Evolutionary conservation across 169 alveolate species (phyloP), one percentile per base, ranked within the genome.

Genomic region (Eimeria necatrix): DNA sequence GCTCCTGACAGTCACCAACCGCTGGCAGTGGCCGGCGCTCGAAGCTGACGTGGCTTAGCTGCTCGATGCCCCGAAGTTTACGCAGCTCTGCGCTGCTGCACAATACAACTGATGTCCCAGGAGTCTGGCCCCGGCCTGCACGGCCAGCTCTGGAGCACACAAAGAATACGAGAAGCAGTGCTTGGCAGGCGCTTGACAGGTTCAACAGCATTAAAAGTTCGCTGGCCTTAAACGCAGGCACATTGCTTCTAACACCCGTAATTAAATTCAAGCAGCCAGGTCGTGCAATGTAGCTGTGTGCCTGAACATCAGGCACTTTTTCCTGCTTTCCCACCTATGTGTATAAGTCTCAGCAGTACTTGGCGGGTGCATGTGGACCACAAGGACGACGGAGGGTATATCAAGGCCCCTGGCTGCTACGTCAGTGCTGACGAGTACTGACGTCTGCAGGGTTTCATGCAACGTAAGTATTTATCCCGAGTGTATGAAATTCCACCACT

Each of bases 401-500:
- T 99, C 99, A 41, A 99, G 94, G 8, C 99, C 99, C 85, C 99
- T 97, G 68, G 99, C 99, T 0, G 99, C 99, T 5, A 99, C 99
- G 96, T 99, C 99, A 16, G 99, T 99, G 32, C 99, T 99, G 32
- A 99, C 98, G 95, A 99, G 97, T 60, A 99, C 95, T 32, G 95
- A 80, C 3, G 86, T 93, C 95, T 92, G 92, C 56, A 51, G 24
- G 48, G 59, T 24, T n/a, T n/a, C 71, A 80, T 32, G 41, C 41
- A 32, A 32, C 41, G 41, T 56, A 3, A 56, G 12, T 56, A 10
- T 56, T 56, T 56, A 56, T 10, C 68, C 2, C 41, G 41, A 32
- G 22, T 56, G 68, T 2, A 56, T 56, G 68, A 56, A 0, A 10
- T 14, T 56, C 41, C 41, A 32, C 41, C 41, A 32, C 41, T 2